Evolutionary conservation across 2,329 filamentous ascomycete genomes (phyloP), one percentile per base, ranked within the genome.

Genomic region (Fonsecaea monophora): DNA sequence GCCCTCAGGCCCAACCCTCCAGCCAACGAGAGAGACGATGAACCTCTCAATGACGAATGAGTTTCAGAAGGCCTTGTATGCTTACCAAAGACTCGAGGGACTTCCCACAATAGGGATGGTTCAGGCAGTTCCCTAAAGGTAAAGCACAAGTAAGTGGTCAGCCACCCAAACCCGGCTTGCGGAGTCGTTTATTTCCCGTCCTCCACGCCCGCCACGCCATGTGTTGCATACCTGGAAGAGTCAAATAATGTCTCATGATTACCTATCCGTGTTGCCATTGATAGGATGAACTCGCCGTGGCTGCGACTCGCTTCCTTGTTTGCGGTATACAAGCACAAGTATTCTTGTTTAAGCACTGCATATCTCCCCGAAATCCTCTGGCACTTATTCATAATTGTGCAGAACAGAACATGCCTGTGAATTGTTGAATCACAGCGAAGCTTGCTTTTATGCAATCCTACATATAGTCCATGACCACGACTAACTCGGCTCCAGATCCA

Each of bases 11-110:
- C 25, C 2, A 25, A 2, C 1, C 1, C 25, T 25, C 25, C 25
- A 25, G 25, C 25, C 25, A 3, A 25, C 25, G 72, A 0, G 86
- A 25, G 42, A 25, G 42, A n/a, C 3, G 42, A 48, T 48, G 42
- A 18, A 6, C 42, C 21, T 5, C 25, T 50, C 25, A 25, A 50
- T 50, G 45, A 50, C 45, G 18, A 25, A 3, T 25, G 18, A 1
- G 45, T 50, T 50, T 25, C 45, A 50, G 40, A 50, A 25, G 8
- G 45, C 45, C 45, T 50, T 50, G 21, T n/a, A 7, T 25, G 45
- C 45, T 50, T 50, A 50, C 21, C 45, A 50, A 50, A 50, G 45
- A 50, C 21, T 25, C 7, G 2, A 25, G 45, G 25, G 25, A 50
- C 42, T 48, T 12, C 42, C 45, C 3, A 4, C 18, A 50, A 25